Conservation (phyloP, 768 basidiomycete genomes). For the Tulasnella sp. region DNA sequence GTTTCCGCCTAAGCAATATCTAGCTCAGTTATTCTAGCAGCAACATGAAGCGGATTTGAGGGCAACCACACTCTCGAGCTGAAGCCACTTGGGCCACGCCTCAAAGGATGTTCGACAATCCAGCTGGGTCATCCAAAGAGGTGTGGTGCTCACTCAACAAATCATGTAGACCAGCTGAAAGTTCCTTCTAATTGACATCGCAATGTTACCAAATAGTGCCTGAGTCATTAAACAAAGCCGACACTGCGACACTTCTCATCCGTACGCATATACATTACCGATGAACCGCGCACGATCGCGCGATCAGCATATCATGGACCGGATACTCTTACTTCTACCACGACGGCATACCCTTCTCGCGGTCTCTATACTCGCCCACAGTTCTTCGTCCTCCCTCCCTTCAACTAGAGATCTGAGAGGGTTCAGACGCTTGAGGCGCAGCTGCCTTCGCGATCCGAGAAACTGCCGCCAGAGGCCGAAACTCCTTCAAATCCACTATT, state of each 20-base stretch:
- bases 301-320: constrained; percentile 83
- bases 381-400: constrained; percentile 67
- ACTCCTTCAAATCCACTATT: too few species aligned
- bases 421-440: constrained; percentile 84
- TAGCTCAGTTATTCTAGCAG: not conserved
- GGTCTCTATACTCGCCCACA: constrained; percentile 87
- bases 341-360: constrained; percentile 62
- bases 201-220: constrained; percentile 83
- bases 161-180: not conserved
- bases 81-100: not conserved
- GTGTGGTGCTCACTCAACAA: not conserved
- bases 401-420: constrained; percentile 70
- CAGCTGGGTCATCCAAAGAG: constrained; percentile 12
- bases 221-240: constrained; percentile 82
- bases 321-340: constrained; percentile 93
- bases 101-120: constrained; percentile 1
- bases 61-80: not conserved
- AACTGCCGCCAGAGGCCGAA: too few species aligned
- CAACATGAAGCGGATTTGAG: constrained; percentile 1
- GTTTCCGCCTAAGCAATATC: not conserved
- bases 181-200: constrained; percentile 36
- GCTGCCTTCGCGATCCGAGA: too few species aligned
- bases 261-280: constrained; percentile 86
- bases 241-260: constrained; percentile 92
- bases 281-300: constrained; percentile 78